These are phyloP conservation scores for Heterobasidion occidentale DNA, from an alignment of 1,284 basidiomycete species.

Conservation along the genomic window DNA sequence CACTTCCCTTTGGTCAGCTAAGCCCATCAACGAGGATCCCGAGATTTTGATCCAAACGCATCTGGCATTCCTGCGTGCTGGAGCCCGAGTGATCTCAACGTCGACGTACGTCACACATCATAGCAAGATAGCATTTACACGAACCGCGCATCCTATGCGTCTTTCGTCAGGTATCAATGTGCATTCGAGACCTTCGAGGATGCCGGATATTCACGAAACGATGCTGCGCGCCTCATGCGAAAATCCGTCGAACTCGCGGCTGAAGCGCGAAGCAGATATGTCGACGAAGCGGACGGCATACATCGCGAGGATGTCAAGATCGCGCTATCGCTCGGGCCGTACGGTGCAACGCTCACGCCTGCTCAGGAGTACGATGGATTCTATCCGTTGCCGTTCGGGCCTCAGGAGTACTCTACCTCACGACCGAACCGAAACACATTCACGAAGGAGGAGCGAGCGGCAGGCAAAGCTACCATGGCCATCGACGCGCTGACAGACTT, in stretches of 20 bases:
- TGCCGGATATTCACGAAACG: constrained; percentile 38
- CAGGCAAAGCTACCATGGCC: constrained; percentile 32
- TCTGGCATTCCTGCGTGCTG: constrained; percentile 48
- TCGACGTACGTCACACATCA: constrained; percentile 42
- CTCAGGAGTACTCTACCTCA: constrained; percentile 28
- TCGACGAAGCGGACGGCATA: constrained; percentile 13
- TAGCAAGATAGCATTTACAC: neutral
- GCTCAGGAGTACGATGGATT: constrained; percentile 70
- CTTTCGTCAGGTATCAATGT: constrained; percentile 52
- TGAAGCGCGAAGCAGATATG: constrained; percentile 33
- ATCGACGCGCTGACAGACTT: constrained; percentile 53
- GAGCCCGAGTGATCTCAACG: constrained; percentile 52
- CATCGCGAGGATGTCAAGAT: constrained; percentile 29
- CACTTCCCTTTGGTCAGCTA: constrained; percentile 61
- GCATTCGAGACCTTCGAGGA: constrained; percentile 45
- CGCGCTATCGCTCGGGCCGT: constrained; percentile 69
- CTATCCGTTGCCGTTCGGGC: constrained; percentile 74
- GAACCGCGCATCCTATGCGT: neutral
- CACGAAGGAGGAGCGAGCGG: constrained; percentile 19
- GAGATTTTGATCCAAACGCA: constrained; percentile 50
- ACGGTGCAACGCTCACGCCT: constrained; percentile 58
- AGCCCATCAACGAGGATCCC: constrained; percentile 44
- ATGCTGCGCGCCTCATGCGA: constrained; percentile 44
- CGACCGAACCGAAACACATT: constrained; percentile 37
- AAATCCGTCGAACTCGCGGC: constrained; percentile 45